Evolutionary conservation across 2,329 filamentous ascomycete genomes (phyloP).

Genomic region (Pyrenophora seminiperda): DNA sequence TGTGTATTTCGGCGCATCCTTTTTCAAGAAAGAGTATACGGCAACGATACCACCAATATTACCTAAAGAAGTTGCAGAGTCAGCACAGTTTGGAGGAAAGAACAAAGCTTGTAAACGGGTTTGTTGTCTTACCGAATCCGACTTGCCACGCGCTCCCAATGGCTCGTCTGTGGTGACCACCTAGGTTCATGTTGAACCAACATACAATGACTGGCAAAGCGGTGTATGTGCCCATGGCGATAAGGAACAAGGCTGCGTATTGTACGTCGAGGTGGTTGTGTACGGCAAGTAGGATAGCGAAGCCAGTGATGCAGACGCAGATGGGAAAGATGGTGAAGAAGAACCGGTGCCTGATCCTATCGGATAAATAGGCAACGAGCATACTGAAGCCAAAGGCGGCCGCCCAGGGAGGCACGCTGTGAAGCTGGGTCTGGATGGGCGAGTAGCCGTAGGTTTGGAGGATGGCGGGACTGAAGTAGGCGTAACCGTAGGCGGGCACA

Average conservation of each 20-base stretch:
- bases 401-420: slow-evolving; percentile 66
- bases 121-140: slow-evolving; percentile 24
- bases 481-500: slow-evolving; percentile 49
- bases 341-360: slow-evolving; percentile 74
- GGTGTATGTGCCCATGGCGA: slow-evolving; percentile 78
- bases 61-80: slow-evolving; percentile 40
- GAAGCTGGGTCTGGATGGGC: slow-evolving; percentile 60
- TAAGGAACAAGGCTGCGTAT: slow-evolving; percentile 81
- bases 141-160: slow-evolving; percentile 59
- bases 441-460: slow-evolving; percentile 58
- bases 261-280: slow-evolving; percentile 70
- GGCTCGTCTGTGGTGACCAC: slow-evolving; percentile 56
- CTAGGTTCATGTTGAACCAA: slow-evolving; percentile 62
- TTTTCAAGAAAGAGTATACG: slow-evolving; percentile 55
- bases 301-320: slow-evolving; percentile 71
- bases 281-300: slow-evolving; percentile 73
- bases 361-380: slow-evolving; percentile 72
- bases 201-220: slow-evolving; percentile 82
- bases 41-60: slow-evolving; percentile 60
- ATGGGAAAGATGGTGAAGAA: slow-evolving; percentile 73
- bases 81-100: neutral
- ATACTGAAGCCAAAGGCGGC: slow-evolving; percentile 81
- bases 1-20: slow-evolving; percentile 70
- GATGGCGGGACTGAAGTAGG: slow-evolving; percentile 56
- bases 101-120: neutral